These are phyloP conservation scores for Trichophyton mentagrophytes DNA, from an alignment of 2,329 filamentous ascomycete genomes.

Conservation along the genomic window DNA sequence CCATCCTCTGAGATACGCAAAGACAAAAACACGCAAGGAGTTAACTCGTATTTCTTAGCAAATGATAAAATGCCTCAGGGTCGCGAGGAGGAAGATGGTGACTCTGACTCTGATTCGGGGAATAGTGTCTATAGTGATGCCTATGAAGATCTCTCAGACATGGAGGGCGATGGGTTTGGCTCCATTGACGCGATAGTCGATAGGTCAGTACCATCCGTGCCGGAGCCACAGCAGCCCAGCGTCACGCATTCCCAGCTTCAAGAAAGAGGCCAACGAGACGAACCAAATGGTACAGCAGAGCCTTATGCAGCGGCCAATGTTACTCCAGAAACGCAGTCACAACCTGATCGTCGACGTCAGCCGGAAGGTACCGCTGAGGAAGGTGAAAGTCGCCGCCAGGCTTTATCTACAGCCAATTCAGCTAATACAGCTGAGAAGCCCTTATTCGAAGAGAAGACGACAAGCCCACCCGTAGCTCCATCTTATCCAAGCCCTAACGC, in stretches of 20 bases:
- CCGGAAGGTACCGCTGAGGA: not conserved
- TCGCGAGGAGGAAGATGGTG: constrained; percentile 17
- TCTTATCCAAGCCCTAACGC: not conserved
- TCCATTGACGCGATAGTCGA: constrained; percentile 38
- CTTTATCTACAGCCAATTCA: not conserved
- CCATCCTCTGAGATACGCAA: not conserved
- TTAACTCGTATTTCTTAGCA: not conserved
- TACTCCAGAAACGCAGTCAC: not conserved
- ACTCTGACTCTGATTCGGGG: constrained; percentile 29
- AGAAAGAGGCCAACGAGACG: not conserved
- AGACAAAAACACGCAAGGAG: not conserved
- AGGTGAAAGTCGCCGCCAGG: not conserved
- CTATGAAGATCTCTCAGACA: constrained; percentile 25
- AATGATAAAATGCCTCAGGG: not conserved
- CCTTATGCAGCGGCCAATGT: not conserved
- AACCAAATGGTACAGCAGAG: not conserved
- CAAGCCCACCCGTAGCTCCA: not conserved
- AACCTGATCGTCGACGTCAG: not conserved
- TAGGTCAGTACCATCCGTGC: not conserved
- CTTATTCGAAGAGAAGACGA: not conserved
- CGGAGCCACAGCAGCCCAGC: not conserved
- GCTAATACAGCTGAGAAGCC: not conserved
- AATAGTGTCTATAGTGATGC: constrained; percentile 39
- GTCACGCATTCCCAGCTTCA: not conserved
- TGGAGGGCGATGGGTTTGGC: constrained; percentile 35